Evolutionary conservation across 495 filamentous ascomycete genomes (phyloP), one percentile per base, ranked within the genome.

Genomic region (Paragyromitra xinjiangensis): DNA sequence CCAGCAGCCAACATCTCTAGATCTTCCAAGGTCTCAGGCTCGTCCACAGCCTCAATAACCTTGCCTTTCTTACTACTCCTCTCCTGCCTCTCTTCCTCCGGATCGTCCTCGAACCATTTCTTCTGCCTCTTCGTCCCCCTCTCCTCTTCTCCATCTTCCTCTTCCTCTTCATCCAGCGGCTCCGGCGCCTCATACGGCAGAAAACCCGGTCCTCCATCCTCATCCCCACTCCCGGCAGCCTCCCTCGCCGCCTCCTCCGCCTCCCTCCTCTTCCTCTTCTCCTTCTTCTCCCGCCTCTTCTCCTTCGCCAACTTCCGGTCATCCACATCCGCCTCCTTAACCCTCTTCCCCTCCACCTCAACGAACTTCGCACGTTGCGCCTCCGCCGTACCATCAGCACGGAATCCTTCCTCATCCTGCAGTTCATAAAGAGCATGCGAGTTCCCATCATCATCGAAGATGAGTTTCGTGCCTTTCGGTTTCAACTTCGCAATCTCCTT

Each of bases 371-470:
- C 86, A 65, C 93, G 87, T 83, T 97, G 93, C 64, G 86, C 86
- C 75, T 92, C 90, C 50, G 92, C 91, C 9, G 90, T 86, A 59
- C 95, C 95, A 40, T 89, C 86, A 40, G 88, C 87, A 63, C 87
- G 86, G 87, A 98, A 98, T 62, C 88, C 87, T 0, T 89, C 90
- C 83, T 97, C 93, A 83, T 91, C 88, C 80, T 95, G 90, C 78
- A 98, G 89, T 81, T 95, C 92, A 85, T 98, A 97, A 6, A 95
- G 67, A 66, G 92, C 88, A 83, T 95, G 94, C 0, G 94, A 86
- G 63, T 88, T 88, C 72, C 95, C 95, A 8, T 98, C 93, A 70
- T 97, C 94, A 84, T 99, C 96, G 83, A 93, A 99, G 56, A 97
- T 86, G 6, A 98, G 84, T 79, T 93, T 96, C 58, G 87, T 90